These are phyloP conservation scores for Paragyromitra xinjiangensis DNA, from an alignment of 495 filamentous ascomycete genomes.

Conservation along the genomic window DNA sequence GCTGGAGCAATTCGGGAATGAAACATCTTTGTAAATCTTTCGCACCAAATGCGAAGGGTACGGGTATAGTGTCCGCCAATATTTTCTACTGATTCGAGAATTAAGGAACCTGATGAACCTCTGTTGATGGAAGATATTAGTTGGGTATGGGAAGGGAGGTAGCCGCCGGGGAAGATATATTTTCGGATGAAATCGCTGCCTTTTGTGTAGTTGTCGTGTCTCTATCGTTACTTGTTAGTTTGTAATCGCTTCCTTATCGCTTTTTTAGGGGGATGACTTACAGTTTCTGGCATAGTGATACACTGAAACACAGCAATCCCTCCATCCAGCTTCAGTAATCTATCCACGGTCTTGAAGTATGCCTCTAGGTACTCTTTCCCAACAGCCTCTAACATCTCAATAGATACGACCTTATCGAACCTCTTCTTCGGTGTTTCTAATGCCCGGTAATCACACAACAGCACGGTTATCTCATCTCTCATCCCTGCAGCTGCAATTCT, in stretches of 20 bases:
- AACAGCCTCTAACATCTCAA: constrained; percentile 81
- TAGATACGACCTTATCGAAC: constrained; percentile 75
- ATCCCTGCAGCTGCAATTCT: constrained; percentile 66
- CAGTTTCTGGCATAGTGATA: constrained; percentile 74
- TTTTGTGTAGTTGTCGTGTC: constrained; percentile 60
- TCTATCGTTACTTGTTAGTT: constrained; percentile 17
- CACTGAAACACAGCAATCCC: constrained; percentile 77
- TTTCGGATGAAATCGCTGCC: constrained; percentile 71
- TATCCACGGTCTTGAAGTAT: constrained; percentile 69
- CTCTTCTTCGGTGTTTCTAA: constrained; percentile 63
- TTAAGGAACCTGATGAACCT: constrained; percentile 67
- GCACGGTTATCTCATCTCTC: constrained; percentile 65
- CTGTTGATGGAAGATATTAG: constrained; percentile 68
- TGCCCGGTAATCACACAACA: constrained; percentile 70
- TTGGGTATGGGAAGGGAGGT: constrained; percentile 72
- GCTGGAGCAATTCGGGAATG: constrained; percentile 66
- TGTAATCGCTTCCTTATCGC: not conserved
- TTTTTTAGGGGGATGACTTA: constrained; percentile 1
- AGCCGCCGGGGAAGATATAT: constrained; percentile 79
- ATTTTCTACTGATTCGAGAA: constrained; percentile 71
- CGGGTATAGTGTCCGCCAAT: constrained; percentile 77
- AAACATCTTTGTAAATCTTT: constrained; percentile 71
- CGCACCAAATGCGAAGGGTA: constrained; percentile 71
- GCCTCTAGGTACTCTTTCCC: constrained; percentile 70
- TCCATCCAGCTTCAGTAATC: constrained; percentile 68